Percentiles rank a stretch among this genome's conserved stretches.
Conservation (phyloP, 306 rosid genomes). For the Cicer chorassanicum region DNA sequence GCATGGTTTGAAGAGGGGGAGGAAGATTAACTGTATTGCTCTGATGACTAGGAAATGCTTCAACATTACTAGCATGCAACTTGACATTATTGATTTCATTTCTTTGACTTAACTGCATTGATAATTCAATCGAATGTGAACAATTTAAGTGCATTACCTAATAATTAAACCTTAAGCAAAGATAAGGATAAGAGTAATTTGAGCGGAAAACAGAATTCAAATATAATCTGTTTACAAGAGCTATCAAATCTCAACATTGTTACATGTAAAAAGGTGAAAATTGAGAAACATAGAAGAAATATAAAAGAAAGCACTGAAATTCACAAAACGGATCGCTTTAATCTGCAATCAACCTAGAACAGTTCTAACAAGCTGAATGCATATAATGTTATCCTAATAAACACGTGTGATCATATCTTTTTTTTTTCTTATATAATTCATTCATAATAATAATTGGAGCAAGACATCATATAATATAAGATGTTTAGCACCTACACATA, state of each 20-base stretch:
- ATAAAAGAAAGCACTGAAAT: neutral
- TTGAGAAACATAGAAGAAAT: neutral
- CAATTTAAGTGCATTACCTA: slow-evolving; percentile 17
- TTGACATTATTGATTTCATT: slow-evolving; percentile 43
- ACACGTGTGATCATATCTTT: too few relatives aligned
- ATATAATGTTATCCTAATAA: too few relatives aligned
- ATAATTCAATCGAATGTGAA: slow-evolving; percentile 22
- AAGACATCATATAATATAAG: neutral
- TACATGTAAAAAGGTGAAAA: neutral
- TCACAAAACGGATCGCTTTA: neutral
- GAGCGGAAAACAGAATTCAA: neutral
- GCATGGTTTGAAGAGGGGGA: slow-evolving; percentile 43
- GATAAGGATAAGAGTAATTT: neutral
- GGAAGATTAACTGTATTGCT: slow-evolving; percentile 41
- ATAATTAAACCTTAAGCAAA: slow-evolving; percentile 6
- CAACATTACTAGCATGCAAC: slow-evolving; percentile 40
- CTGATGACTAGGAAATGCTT: slow-evolving; percentile 32
- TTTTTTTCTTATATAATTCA: too few relatives aligned
- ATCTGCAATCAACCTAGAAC: neutral
- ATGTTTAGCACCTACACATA: neutral
- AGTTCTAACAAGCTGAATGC: neutral
- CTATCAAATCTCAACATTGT: too few relatives aligned
- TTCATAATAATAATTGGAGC: neutral
- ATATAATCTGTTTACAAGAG: neutral
- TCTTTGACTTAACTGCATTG: slow-evolving; percentile 57